These are phyloP conservation scores for Trypanosoma platydactyli DNA, from an alignment of 208 protist species.

Conservation along the genomic window DNA sequence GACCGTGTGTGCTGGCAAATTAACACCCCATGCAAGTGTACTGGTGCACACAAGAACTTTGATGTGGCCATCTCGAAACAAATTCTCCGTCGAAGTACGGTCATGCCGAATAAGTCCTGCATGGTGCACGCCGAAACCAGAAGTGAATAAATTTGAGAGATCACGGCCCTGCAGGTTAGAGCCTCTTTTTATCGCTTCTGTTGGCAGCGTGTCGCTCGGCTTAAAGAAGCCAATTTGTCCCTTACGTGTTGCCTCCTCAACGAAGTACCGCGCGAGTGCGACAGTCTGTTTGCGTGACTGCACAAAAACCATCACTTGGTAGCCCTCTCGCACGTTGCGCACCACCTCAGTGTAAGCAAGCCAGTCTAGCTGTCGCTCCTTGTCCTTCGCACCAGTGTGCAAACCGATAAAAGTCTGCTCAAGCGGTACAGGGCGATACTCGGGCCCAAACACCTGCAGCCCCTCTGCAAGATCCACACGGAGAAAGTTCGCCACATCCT, in stretches of 20 bases:
- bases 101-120: conserved; percentile 96
- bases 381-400: conserved; percentile 41
- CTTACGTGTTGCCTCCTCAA: conserved; percentile 78
- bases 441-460: conserved; percentile 95
- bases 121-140: conserved; percentile 96
- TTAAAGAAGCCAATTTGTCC: conserved; percentile 67
- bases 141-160: conserved; percentile 82
- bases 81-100: conserved; percentile 93
- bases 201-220: conserved; percentile 42
- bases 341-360: conserved; percentile 82
- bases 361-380: conserved; percentile 64
- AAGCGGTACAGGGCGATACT: conserved; percentile 98
- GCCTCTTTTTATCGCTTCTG: conserved; percentile 45
- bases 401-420: conserved; percentile 96
- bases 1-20: conserved; percentile 99
- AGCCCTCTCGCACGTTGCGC: conserved; percentile 84
- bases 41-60: conserved; percentile 97
- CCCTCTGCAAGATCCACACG: conserved; percentile 91
- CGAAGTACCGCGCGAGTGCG: conserved; percentile 87
- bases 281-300: conserved; percentile 98
- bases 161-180: conserved; percentile 81
- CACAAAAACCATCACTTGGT: conserved; percentile 99
- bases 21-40: conserved; percentile 99
- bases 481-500: conserved; percentile 98
- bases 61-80: conserved; percentile 95